These are phyloP conservation scores for Hypoxylon sp. DNA, from an alignment of 2,329 filamentous ascomycete genomes.

Conservation along the genomic window DNA sequence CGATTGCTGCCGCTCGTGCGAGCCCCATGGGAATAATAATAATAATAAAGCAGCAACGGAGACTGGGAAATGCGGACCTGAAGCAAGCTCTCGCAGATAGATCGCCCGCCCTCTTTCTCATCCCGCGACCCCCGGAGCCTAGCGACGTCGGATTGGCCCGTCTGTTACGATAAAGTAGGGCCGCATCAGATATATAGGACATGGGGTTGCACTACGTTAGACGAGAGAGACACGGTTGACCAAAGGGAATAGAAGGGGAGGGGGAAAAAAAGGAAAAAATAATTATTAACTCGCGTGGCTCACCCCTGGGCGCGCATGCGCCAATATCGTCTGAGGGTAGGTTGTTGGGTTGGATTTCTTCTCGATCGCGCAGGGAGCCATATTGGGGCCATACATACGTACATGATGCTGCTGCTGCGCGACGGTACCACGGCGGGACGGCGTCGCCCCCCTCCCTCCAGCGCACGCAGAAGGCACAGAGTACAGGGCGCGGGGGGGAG, in stretches of 20 bases:
- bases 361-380: slow-evolving; percentile 47
- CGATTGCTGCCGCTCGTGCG: slow-evolving; percentile 24
- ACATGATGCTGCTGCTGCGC: slow-evolving; percentile 22
- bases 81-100: slow-evolving; percentile 15
- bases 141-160: slow-evolving; percentile 39
- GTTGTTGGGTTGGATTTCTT: not conserved
- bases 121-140: slow-evolving; percentile 11
- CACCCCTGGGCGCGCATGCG: slow-evolving; percentile 19
- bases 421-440: slow-evolving; percentile 29
- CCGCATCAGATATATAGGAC: slow-evolving; percentile 41
- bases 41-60: not conserved
- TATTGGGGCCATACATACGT: slow-evolving; percentile 9
- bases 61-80: not conserved
- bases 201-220: slow-evolving; percentile 43
- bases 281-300: slow-evolving; percentile 34
- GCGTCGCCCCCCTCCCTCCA: slow-evolving; percentile 8
- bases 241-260: slow-evolving; percentile 15
- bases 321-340: slow-evolving; percentile 29
- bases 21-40: slow-evolving; percentile 10
- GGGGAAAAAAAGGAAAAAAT: not conserved
- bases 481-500: slow-evolving; percentile 18
- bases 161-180: slow-evolving; percentile 31
- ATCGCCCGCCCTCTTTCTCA: not conserved
- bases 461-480: slow-evolving; percentile 10
- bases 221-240: slow-evolving; percentile 9